Base-by-base conservation (phyloP, 2,329 filamentous ascomycete species). In the Fusarium multiceps region DNA sequence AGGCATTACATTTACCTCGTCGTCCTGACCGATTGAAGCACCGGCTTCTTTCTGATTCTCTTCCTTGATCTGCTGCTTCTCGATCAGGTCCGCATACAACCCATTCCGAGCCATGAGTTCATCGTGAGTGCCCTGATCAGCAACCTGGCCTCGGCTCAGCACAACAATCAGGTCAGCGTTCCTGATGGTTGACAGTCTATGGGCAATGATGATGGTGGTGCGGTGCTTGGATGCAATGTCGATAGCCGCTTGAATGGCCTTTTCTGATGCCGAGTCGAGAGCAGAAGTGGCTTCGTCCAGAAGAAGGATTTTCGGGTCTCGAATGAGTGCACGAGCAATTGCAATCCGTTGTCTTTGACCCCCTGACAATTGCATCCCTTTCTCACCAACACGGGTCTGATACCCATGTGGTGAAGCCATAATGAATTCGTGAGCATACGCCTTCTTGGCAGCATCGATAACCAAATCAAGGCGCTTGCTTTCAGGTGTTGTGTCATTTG, bases 111-210 rank as follows among this genome's bases (percentile, higher is more conserved):
- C 77, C 43, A 92, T 79, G 1, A 92, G 82, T 28, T 87, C 83
- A 4, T 86, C 80, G 61, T 92, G 89, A 0, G 83, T 88, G 1
- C 89, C 90, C 72, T 88, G 79, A 75, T 92, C 89, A 6, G 89
- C 81, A 4, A 89, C 83, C 43, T 80, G 77, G 0, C 90, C 90
- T 50, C 86, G 82, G 8, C 86, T 81, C 72, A 92, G 81, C 4
- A 92, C 89, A 7, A 92, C 80, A 50, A 92, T 92, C 55, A 88
- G 85, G 67, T 92, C 87, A 0, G 90, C 90, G 55, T 87, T 83
- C 68, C 84, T 86, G 59, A 89, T 86, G 0, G 87, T 89, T 0
- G 85, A 85, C 3, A 90, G 78, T 1, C 88, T 80, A 77, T 90
- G 88, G 1, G 90, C 89, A 60, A 92, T 90, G 14, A 88, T 84